phyloP scores from a whole-genome alignment of 306 rosid genomes.

The Rosa rugosa region DNA sequence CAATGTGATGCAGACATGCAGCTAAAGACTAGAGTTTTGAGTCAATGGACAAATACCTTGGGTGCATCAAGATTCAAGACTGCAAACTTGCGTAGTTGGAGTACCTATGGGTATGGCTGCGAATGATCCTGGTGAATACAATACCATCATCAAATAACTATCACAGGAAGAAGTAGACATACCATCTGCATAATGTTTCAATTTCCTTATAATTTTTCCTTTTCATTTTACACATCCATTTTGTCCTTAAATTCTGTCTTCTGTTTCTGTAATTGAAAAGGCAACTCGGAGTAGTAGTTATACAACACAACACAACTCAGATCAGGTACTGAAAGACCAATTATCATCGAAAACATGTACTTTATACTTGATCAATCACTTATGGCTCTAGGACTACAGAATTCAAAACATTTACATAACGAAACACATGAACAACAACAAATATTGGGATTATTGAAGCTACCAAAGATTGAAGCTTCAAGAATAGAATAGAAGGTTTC shows the following conservation, averaged over 20 bases:
- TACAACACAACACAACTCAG: background rate
- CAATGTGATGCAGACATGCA: too few species aligned
- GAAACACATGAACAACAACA: background rate
- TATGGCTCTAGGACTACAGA: background rate
- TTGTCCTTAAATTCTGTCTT: background rate
- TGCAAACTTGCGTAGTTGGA: too few species aligned
- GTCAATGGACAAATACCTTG: too few species aligned
- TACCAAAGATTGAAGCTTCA: too few species aligned
- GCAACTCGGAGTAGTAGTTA: background rate
- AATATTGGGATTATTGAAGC: too few species aligned
- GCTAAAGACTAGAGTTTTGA: too few species aligned
- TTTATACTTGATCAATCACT: background rate
- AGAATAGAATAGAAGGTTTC: too few species aligned
- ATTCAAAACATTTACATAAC: background rate
- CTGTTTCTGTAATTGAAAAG: background rate
- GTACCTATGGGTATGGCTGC: too few species aligned
- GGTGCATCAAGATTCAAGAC: too few species aligned
- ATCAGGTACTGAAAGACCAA: background rate
- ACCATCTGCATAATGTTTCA: background rate
- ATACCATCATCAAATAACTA: too few species aligned
- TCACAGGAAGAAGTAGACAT: background rate
- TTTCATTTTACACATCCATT: background rate
- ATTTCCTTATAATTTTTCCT: background rate
- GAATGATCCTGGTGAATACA: too few species aligned
- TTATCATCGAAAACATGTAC: background rate